Conservation (phyloP, 768 basidiomycete genomes). For the Psilocybe sp. region DNA sequence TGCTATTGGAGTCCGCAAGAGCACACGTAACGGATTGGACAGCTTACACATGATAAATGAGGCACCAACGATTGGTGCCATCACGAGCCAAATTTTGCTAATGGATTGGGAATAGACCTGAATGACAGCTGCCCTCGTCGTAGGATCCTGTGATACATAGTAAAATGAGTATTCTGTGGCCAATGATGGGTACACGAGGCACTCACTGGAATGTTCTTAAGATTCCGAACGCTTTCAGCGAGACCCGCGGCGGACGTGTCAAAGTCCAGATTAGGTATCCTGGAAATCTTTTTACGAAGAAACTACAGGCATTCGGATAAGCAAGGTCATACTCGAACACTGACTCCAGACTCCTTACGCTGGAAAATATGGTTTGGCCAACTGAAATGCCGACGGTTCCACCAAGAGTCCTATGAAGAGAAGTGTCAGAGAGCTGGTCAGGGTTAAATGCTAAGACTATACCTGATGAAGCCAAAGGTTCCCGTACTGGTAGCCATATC, state of each 20-base stretch:
- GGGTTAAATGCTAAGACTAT: conserved; percentile 9
- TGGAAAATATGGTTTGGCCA: conserved; percentile 69
- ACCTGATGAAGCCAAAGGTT: conserved; percentile 71
- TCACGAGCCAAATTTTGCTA: conserved; percentile 61
- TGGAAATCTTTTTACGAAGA: conserved; percentile 33
- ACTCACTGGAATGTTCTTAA: conserved; percentile 46
- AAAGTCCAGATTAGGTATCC: conserved; percentile 31
- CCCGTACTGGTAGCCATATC: conserved; percentile 84
- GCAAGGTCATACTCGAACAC: background rate
- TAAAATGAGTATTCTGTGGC: background rate
- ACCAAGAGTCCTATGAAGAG: conserved; percentile 52
- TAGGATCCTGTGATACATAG: conserved; percentile 38
- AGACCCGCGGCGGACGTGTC: conserved; percentile 40
- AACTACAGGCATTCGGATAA: conserved; percentile 19
- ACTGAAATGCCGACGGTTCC: conserved; percentile 74
- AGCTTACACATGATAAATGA: conserved; percentile 47
- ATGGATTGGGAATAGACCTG: conserved; percentile 66
- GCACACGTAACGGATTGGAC: conserved; percentile 8
- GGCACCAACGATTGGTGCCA: conserved; percentile 53
- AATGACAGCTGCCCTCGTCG: conserved; percentile 44
- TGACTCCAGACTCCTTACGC: conserved; percentile 32
- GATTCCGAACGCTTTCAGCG: conserved; percentile 40
- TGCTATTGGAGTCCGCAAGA: no score
- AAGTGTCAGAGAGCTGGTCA: background rate
- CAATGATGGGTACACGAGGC: background rate